Evolutionary conservation across 2,329 filamentous ascomycete species (phyloP).

Genomic region (Tolypocladium album): DNA sequence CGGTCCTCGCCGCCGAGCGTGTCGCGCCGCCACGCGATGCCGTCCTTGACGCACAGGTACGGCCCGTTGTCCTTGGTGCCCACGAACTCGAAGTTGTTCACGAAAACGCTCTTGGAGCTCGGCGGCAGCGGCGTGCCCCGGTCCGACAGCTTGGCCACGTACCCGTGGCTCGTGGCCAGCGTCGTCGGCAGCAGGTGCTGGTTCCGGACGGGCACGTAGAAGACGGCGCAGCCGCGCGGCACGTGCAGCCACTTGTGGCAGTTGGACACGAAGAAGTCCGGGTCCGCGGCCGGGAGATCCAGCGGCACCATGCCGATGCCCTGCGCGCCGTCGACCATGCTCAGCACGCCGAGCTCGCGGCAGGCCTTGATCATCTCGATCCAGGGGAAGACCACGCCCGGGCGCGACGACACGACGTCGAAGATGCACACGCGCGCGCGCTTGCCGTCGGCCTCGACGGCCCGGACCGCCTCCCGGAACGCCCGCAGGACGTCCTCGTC

Average conservation of each 20-base stretch:
- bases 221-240: conserved; percentile 68
- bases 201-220: conserved; percentile 69
- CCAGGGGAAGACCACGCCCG: conserved; percentile 73
- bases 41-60: conserved; percentile 61
- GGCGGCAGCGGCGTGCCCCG: conserved; percentile 31
- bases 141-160: conserved; percentile 33
- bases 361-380: conserved; percentile 55
- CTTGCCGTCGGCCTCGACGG: conserved; percentile 43
- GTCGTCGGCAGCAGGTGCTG: conserved; percentile 65
- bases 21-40: conserved; percentile 58
- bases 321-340: conserved; percentile 76
- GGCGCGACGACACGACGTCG: conserved; percentile 70
- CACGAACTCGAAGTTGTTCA: conserved; percentile 63
- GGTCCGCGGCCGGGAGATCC: conserved; percentile 53
- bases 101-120: conserved; percentile 45
- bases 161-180: conserved; percentile 74
- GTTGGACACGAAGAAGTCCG: conserved; percentile 83
- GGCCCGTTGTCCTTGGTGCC: conserved; percentile 66
- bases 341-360: conserved; percentile 55
- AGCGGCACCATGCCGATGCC: conserved; percentile 69
- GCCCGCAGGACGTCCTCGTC: conserved; percentile 53
- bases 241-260: conserved; percentile 85
- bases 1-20: conserved; percentile 63
- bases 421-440: conserved; percentile 57
- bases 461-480: conserved; percentile 49